Base-by-base conservation (phyloP, 2,329 filamentous ascomycete species). In the Botrytis fabae region DNA sequence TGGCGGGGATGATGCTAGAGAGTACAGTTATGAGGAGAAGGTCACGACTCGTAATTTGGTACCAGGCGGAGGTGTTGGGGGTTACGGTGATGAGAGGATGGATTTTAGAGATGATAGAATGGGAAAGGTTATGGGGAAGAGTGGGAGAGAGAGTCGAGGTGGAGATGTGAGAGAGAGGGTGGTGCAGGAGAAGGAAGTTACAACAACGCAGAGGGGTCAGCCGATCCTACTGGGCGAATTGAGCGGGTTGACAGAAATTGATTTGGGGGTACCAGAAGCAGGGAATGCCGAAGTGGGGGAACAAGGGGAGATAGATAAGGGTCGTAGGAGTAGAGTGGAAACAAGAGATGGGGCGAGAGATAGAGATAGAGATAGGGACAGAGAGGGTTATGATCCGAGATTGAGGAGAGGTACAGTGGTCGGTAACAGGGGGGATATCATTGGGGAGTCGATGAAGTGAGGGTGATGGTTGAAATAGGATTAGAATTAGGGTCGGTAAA, bases 211-310 rank as follows among this genome's bases (percentile, higher is more conserved):
- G 32, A 60, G 73, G 28, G 76, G 73, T 46, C 74, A 69, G 25
- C 70, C 74, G 28, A 51, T 75, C 71, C 61, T 74, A 69, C 40
- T 42, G 57, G 62, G 71, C 9, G 77, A 78, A 74, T 62, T 79
- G 22, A 77, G 75, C 40, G 77, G 76, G 18, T 72, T 75, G 51
- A 63, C 75, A 22, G 77, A 78, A 70, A 77, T 76, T 73, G 72
- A 64, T 73, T 38, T 69, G 9, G 68, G 68, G 16, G 46, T 63
- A n/a, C 59, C 38, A 51, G 70, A 44, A 74, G 76, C 74, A 74
- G 77, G 78, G 35, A 75, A 71, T 28, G 38, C 35, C 46, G 70
- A 73, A 25, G 40, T 48, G 12, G 38, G 64, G 71, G 38, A 51
- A n/a, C 44, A 57, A 44, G 42, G 42, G 12, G 25, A 18, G n/a